Conservation (phyloP, 139 green algal species). For the Axilococcus clingmanii region DNA sequence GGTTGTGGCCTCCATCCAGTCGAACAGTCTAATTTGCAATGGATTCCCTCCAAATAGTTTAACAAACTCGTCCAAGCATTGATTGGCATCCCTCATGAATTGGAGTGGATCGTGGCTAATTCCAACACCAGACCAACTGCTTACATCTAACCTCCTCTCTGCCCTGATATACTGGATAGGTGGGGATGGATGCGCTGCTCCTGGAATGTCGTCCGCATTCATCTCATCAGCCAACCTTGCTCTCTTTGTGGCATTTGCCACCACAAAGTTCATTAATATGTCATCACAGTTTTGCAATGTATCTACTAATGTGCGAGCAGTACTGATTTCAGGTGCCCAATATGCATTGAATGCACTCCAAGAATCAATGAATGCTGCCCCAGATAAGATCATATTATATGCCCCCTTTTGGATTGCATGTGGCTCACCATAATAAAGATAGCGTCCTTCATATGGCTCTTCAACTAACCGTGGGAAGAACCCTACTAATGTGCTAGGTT, state of each 20-base stretch:
- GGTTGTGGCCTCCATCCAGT: neutral
- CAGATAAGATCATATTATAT: conserved; percentile 41
- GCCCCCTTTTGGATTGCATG: conserved; percentile 5
- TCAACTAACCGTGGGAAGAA: conserved; percentile 26
- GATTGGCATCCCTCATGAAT: neutral
- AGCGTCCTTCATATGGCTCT: neutral
- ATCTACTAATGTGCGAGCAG: conserved; percentile 18
- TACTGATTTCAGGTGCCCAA: conserved; percentile 10
- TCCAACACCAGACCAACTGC: neutral
- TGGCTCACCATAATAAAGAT: conserved; percentile 14
- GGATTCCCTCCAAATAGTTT: neutral
- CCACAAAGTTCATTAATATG: conserved; percentile 37
- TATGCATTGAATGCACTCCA: conserved; percentile 21
- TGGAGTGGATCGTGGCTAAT: conserved; percentile 4
- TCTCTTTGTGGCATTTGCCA: conserved; percentile 13
- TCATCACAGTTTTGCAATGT: conserved; percentile 40
- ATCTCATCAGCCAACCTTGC: neutral
- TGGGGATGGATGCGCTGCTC: no score
- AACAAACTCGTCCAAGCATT: conserved; percentile 1
- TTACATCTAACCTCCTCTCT: conserved; percentile 1
- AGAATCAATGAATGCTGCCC: conserved; percentile 36
- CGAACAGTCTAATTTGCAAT: neutral
- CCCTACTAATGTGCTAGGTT: conserved; percentile 19
- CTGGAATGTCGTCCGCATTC: no score
- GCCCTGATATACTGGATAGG: neutral